A percentile compares a stretch with the other conserved stretches of the same genome.
Conservation (phyloP, 2,329 filamentous ascomycete species). For the Xylaria sp. region DNA sequence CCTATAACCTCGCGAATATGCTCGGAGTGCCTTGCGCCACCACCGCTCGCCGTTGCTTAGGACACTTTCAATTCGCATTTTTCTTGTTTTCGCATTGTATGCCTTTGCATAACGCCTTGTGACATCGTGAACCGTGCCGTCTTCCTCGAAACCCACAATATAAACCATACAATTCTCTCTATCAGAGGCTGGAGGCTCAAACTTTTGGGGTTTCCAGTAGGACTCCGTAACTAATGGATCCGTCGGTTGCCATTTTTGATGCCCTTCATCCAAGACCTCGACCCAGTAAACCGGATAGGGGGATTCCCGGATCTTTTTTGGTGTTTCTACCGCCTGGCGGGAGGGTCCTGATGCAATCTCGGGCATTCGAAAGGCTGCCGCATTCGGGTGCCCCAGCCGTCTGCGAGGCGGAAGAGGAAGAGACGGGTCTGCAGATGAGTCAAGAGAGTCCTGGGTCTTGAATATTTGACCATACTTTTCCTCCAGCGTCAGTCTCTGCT, state of each 20-base stretch:
- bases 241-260: constrained; percentile 91
- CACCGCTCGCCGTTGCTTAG: constrained; percentile 61
- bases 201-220: constrained; percentile 76
- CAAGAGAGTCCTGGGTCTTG: constrained; percentile 52
- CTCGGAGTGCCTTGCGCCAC: constrained; percentile 64
- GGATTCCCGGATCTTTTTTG: constrained; percentile 71
- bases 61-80: constrained; percentile 76
- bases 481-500: constrained; percentile 47
- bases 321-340: constrained; percentile 50
- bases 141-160: constrained; percentile 84
- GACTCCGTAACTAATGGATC: constrained; percentile 84
- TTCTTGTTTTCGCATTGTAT: constrained; percentile 90
- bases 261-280: constrained; percentile 85
- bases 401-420: constrained; percentile 54
- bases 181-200: constrained; percentile 87
- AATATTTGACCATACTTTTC: constrained; percentile 55
- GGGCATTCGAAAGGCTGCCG: constrained; percentile 64
- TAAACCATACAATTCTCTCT: constrained; percentile 82
- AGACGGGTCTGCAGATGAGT: constrained; percentile 49
- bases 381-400: constrained; percentile 65
- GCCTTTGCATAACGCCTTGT: constrained; percentile 88
- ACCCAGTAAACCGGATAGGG: constrained; percentile 92
- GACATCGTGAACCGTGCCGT: constrained; percentile 83
- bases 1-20: constrained; percentile 56
- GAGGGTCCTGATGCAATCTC: constrained; percentile 52